A percentile compares a stretch with the other conserved stretches of the same genome.
phyloP scores from a whole-genome alignment of 441 rosid species.

The Theobroma grandiflorum region DNA sequence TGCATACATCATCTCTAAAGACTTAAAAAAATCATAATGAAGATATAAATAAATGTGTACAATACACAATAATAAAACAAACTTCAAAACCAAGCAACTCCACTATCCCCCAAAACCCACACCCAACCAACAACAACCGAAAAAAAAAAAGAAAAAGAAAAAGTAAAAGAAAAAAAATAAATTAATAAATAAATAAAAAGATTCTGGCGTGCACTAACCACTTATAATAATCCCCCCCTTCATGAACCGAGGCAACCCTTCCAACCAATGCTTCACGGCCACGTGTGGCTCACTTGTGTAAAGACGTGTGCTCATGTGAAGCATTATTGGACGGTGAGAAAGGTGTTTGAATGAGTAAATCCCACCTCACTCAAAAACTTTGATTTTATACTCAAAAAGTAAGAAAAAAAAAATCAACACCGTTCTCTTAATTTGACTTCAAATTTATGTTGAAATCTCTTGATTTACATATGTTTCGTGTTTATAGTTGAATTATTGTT shows the following conservation, averaged over 20 bases:
- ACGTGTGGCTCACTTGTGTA: slow-evolving; percentile 41
- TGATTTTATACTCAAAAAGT: background rate
- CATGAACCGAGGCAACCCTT: slow-evolving; percentile 33
- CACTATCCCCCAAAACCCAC: slow-evolving; percentile 28
- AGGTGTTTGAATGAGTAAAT: slow-evolving; percentile 33
- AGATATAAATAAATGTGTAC: background rate
- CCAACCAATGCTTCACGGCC: slow-evolving; percentile 29
- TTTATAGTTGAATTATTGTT: background rate
- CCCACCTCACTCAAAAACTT: slow-evolving; percentile 10
- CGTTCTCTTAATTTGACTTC: slow-evolving; percentile 28
- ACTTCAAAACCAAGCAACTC: slow-evolving; percentile 52
- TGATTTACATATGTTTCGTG: background rate
- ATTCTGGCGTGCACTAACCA: slow-evolving; percentile 63
- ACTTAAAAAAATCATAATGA: background rate
- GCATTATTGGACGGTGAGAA: slow-evolving; percentile 63
- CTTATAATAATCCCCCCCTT: slow-evolving; percentile 35
- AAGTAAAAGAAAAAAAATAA: background rate
- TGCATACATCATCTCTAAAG: slow-evolving; percentile 33
- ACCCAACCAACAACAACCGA: background rate
- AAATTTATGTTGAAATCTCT: background rate
- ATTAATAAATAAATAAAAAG: slow-evolving; percentile 19
- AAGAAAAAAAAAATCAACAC: slow-evolving; percentile 7
- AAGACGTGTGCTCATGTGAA: slow-evolving; percentile 58
- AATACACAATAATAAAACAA: slow-evolving; percentile 29
- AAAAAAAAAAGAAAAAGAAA: background rate